Evolutionary conservation across 1,284 basidiomycete genomes (phyloP), one percentile per base, ranked within the genome.

Genomic region (Melampsora larici-populina): DNA sequence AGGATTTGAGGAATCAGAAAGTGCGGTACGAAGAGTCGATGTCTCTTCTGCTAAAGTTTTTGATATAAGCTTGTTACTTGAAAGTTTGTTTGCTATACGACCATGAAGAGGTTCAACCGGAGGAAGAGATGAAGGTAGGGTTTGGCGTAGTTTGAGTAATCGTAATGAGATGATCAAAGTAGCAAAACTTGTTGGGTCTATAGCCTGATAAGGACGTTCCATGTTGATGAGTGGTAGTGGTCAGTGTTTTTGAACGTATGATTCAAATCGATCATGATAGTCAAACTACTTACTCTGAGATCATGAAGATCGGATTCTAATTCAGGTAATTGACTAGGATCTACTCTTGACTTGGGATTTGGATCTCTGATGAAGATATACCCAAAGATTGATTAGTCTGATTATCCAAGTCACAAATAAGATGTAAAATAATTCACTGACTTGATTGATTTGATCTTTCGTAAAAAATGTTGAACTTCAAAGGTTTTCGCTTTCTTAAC

Each of bases 391-490:
- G 69, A 43, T 46, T 18, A 26, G 31, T 8, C 49, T 8, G 11
- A 40, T 36, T 8, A 36, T 4, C 9, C 36, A 21, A 26, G 9
- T 15, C 60, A 18, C 11, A 58, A 60, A 40, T 21, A 26, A 58
- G 7, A 33, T 43, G 26, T 36, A 4, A 48, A 58, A 29, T 11
- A 29, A 7, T n/a, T 36, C 26, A 49, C 58, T 73, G n/a, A 74
- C 72, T 43, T 65, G 51, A 43, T 62, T 24, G 6, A 13, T 74
- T 46, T 43, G 31, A 74, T 43, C 49, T 74, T 74, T 36, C 72
- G 62, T 33, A 74, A 24, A 26, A 66, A 43, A 64, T 66, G 72
- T 58, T 74, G 72, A 49, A 74, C 43, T 36, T 74, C 72, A 49
- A 66, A 74, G 0, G 72, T 64, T 26, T 67, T 74, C 1, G 48